Evolutionary conservation across 441 rosid species (phyloP), one percentile per base, ranked within the genome.

Genomic region (Bruguiera hainesii): DNA sequence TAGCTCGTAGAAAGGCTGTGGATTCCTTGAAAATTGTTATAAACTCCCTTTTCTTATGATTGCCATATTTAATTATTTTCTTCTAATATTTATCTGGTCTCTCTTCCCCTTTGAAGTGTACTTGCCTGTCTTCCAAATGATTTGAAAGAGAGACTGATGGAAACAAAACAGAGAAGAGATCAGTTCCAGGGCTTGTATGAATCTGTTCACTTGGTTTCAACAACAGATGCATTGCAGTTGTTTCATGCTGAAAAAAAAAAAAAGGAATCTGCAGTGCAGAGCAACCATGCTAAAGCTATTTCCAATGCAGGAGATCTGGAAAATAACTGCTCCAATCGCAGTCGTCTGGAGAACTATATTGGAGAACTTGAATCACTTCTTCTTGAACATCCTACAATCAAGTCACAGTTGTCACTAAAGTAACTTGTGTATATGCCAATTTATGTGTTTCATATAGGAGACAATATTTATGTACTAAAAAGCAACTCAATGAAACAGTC

Each of bases 81-180:
- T 33, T 68, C 57, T 23, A 37, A 50, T 31, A 23, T 42, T n/a
- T 59, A 7, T 67, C 61, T 61, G 60, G 57, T 42, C 28, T 26
- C 46, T 73, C 29, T 16, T 48, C 37, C 35, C 35, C 65, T 51
- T 39, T 69, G 59, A 78, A 90, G 95, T 73, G 87, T 82, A 9
- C 28, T 90, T 61, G 83, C 84, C 33, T 83, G 82, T 69, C 88
- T 91, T 56, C 95, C 93, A 0, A 69, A 80, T 61, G 85, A 55
- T 8, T 56, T 88, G 75, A 87, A 78, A 71, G 84, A 80, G 73
- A 81, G 59, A 74, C 70, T 87, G 70, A 59, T 75, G 4, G 80
- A 78, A 52, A 79, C 80, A 66, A 72, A 83, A 79, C 96, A 85
- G 61, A 82, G 69, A 30, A 78, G 77, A 67, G 72, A 76, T 31